Evolutionary conservation across 352 stramenopile genomes (phyloP).

Genomic region (Globisporangium viniferum): DNA sequence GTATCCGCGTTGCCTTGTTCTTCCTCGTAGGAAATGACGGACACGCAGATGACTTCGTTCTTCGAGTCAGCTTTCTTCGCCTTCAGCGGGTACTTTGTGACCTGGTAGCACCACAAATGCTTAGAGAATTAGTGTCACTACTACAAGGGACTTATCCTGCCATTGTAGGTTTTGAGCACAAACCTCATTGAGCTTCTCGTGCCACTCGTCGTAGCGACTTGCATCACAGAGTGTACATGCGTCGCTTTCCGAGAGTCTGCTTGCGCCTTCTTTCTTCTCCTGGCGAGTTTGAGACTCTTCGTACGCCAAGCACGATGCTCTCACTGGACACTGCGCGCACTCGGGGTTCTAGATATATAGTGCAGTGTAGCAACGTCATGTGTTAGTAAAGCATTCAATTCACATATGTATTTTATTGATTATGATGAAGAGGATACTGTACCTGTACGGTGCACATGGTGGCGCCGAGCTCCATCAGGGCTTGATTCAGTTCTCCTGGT

Average conservation of each 20-base stretch:
- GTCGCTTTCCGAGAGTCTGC: conserved; percentile 7
- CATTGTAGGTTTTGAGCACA: not conserved
- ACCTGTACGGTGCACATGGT: conserved; percentile 92
- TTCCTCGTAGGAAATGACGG: conserved; percentile 55
- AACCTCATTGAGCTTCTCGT: conserved; percentile 20
- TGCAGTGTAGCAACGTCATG: too few relatives aligned
- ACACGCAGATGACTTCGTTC: conserved; percentile 73
- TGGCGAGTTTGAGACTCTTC: conserved; percentile 32
- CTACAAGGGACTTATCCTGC: not conserved
- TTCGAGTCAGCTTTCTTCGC: conserved; percentile 76
- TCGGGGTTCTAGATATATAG: conserved; percentile 50
- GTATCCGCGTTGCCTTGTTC: conserved; percentile 3
- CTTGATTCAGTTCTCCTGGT: conserved; percentile 96
- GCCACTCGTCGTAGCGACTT: conserved; percentile 56
- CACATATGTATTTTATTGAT: not conserved
- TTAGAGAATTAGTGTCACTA: not conserved
- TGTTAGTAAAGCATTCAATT: too few relatives aligned
- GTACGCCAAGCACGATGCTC: conserved; percentile 63
- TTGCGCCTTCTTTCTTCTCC: conserved; percentile 2
- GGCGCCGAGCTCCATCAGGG: conserved; percentile 98
- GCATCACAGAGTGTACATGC: conserved; percentile 67
- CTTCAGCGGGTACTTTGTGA: conserved; percentile 80
- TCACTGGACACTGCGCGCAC: conserved; percentile 67
- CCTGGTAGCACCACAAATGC: conserved; percentile 23
- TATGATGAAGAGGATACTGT: not conserved